phyloP scores from a whole-genome alignment of 2,329 filamentous ascomycete species.

The Trichophyton equinum region DNA sequence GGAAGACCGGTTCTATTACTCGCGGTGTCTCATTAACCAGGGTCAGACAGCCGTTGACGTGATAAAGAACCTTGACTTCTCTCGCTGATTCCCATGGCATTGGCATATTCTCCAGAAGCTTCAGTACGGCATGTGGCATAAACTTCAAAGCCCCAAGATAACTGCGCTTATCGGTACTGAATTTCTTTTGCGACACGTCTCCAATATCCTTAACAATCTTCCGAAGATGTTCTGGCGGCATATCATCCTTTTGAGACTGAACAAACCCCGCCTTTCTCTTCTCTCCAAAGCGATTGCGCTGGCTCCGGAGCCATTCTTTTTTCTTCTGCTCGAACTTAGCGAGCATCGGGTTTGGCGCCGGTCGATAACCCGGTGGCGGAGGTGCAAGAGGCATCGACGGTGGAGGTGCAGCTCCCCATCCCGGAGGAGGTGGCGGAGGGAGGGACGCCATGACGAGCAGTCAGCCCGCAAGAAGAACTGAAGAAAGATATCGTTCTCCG shows the following conservation, averaged over 20 bases:
- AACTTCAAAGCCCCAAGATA: slow-evolving; percentile 96
- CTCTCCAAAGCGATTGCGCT: slow-evolving; percentile 88
- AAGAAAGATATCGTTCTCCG: background rate
- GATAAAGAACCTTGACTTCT: slow-evolving; percentile 95
- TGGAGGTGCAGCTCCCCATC: slow-evolving; percentile 45
- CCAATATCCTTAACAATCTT: slow-evolving; percentile 99
- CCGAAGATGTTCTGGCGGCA: slow-evolving; percentile 94
- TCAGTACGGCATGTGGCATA: slow-evolving; percentile 97
- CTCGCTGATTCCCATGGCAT: slow-evolving; percentile 98
- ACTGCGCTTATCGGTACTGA: slow-evolving; percentile 94
- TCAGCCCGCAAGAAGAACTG: background rate
- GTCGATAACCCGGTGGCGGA: slow-evolving; percentile 74
- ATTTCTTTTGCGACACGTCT: slow-evolving; percentile 98
- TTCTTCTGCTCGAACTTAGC: slow-evolving; percentile 98
- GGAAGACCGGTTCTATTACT: slow-evolving; percentile 95
- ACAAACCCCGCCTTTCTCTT: slow-evolving; percentile 94
- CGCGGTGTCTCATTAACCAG: slow-evolving; percentile 92
- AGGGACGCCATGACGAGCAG: slow-evolving; percentile 42
- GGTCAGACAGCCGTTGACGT: slow-evolving; percentile 94
- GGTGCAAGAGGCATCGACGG: slow-evolving; percentile 49
- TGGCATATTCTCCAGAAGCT: slow-evolving; percentile 97
- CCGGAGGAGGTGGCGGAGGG: slow-evolving; percentile 56
- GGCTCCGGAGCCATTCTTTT: slow-evolving; percentile 90
- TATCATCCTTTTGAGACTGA: slow-evolving; percentile 95
- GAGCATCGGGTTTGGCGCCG: slow-evolving; percentile 66